Evolutionary conservation across 805 yeast genomes (phyloP), one percentile per base, ranked within the genome.

Genomic region (Yarrowia divulgata): DNA sequence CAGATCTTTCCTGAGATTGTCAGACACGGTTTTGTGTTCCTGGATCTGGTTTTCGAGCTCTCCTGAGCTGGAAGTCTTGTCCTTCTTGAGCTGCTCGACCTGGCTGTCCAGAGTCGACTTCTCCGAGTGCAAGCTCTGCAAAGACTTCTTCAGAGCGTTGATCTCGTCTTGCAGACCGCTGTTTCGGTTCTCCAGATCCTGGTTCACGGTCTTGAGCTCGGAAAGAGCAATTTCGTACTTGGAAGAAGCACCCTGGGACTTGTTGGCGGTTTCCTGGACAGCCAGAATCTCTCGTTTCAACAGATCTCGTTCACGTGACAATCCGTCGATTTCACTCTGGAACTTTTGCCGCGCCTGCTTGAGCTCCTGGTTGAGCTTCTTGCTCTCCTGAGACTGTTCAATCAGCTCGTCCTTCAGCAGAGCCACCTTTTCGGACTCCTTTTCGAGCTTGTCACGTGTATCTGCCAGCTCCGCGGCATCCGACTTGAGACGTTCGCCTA

Each of bases 401-500:
- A 70, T 77, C 16, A 76, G 71, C 67, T 85, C 87, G 42, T 77
- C 76, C 72, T 80, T 83, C 48, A 84, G 73, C 4, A 80, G 72
- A 1, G 74, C 73, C 0, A 82, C 72, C 0, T 82, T 75, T 32
- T 74, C 74, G n/a, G 75, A 78, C 68, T 79, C 84, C 52, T 74
- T 76, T 46, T 75, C 79, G 32, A 76, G 62, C 0, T 74, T 70
- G 8, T 77, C 83, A 79, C 73, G 67, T 23, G 73, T 35, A 73
- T 77, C 73, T 76, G 81, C 72, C 18, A 75, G 67, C 70, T 73
- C 75, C 3, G 71, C 76, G 3, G 81, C 75, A 67, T 81, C 82
- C 19, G 77, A 79, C 79, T 77, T 82, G 80, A 74, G 79, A 71
- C 80, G 82, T 80, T 77, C 85, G 76, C 78, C 85, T 79, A 75